Base-by-base conservation (phyloP, 83 land plant species). In the Picea abies region DNA sequence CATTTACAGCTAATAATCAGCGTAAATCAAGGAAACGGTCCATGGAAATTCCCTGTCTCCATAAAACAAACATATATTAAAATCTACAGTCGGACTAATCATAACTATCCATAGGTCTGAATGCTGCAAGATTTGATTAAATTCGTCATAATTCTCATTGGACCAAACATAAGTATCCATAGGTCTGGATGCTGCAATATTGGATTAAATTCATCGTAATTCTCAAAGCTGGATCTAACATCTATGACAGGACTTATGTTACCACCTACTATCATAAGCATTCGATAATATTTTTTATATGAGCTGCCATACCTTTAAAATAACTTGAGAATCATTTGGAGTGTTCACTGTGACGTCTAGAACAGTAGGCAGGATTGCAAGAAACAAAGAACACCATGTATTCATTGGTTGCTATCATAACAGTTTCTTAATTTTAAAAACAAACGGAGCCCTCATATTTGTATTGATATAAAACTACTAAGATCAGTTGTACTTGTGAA, bases 11-110 rank as follows among this genome's bases (percentile, higher is more conserved):
- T 56, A 97, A 81, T 17, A 97, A 91, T 84, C 87, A 89, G 70
- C 93, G 87, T 60, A 97, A 96, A 83, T 97, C 99, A 19, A 97
- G 82, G 14, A 97, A 88, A 83, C 87, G 92, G 83, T 97, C 99
- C n/a, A 98, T 97, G 4, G 99, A 94, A 70, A 97, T 97, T 10
- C 96, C 98, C 99, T 97, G 86, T 70, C 85, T 17, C 67, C 52
- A 58, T 65, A 65, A 44, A 58, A 75, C 73, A 58, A 71, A 44
- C 10, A 44, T 44, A 44, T 44, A 44, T 44, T 44, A 44, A 84
- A 56, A 60, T 5, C 26, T 78, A 67, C 63, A 78, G 14, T n/a
- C 35, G 29, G 29, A 29, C 29, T 29, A 29, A 29, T 29, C 29
- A 29, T 29, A 29, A 29, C 29, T 29, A 29, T 29, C 29, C 29